Conservation (phyloP, 1,139 yeast genomes). For the Geotrichum carabidarum region DNA sequence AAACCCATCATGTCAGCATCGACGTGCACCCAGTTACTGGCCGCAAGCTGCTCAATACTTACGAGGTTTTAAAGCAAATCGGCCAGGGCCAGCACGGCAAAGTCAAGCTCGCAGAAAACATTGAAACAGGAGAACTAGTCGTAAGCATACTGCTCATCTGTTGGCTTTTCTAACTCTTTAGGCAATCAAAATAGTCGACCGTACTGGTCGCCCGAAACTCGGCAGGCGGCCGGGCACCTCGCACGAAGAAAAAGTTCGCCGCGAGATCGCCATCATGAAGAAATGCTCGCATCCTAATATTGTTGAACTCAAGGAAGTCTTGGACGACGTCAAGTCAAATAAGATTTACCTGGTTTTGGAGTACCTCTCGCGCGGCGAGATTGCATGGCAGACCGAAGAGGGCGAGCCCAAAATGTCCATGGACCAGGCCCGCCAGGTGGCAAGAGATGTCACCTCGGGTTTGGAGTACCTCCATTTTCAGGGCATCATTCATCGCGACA, state of each 20-base stretch:
- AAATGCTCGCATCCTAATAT: conserved; percentile 89
- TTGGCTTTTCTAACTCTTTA: neutral
- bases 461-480: conserved; percentile 88
- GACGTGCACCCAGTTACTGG: conserved; percentile 87
- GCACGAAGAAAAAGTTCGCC: conserved; percentile 69
- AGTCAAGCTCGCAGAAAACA: conserved; percentile 82
- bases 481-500: conserved; percentile 94
- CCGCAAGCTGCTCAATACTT: conserved; percentile 79
- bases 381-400: conserved; percentile 61
- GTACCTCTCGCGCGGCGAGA: conserved; percentile 88
- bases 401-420: conserved; percentile 60
- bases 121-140: conserved; percentile 64
- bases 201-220: conserved; percentile 60
- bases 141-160: conserved; percentile 17
- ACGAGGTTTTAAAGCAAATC: conserved; percentile 79
- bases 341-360: conserved; percentile 89
- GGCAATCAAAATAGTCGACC: conserved; percentile 88
- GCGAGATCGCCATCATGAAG: conserved; percentile 95
- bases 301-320: conserved; percentile 77
- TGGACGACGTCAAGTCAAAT: conserved; percentile 78
- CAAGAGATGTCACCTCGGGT: conserved; percentile 83
- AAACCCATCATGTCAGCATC: conserved; percentile 72
- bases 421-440: conserved; percentile 60
- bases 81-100: conserved; percentile 98
- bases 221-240: conserved; percentile 45